phyloP scores from a whole-genome alignment of 495 filamentous ascomycete genomes.

The Lasiosphaeriaceae sp. region DNA sequence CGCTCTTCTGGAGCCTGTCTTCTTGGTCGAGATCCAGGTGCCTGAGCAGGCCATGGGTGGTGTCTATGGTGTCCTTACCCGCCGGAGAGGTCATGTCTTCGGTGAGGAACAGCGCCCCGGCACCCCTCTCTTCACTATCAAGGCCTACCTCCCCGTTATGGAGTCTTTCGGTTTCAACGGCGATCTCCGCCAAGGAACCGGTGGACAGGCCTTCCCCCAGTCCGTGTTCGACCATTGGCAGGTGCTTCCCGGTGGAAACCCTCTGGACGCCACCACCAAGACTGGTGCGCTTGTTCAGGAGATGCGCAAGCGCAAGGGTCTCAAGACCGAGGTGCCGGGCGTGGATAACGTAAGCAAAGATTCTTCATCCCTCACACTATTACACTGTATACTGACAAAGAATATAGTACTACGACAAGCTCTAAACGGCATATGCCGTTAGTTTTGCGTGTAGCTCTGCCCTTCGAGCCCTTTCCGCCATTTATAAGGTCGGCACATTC shows the following conservation, averaged over 20 bases:
- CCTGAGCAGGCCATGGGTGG: constrained; percentile 99
- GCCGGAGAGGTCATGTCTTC: constrained; percentile 98
- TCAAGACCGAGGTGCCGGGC: constrained; percentile 90
- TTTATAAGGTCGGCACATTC: constrained; percentile 7
- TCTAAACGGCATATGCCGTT: constrained; percentile 57
- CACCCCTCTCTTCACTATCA: constrained; percentile 99
- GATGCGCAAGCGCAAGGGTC: constrained; percentile 98
- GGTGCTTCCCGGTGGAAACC: constrained; percentile 87
- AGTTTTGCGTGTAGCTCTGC: constrained; percentile 38
- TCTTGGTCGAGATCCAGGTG: constrained; percentile 98
- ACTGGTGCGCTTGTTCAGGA: constrained; percentile 77
- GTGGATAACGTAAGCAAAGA: constrained; percentile 81
- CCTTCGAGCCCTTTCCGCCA: constrained; percentile 32
- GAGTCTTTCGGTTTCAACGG: constrained; percentile 99
- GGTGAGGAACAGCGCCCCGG: constrained; percentile 95
- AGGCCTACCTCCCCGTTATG: constrained; percentile 98
- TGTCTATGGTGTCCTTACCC: constrained; percentile 99
- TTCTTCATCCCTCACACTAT: background rate
- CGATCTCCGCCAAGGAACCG: constrained; percentile 89
- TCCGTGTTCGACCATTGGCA: constrained; percentile 98
- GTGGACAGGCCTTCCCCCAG: constrained; percentile 98
- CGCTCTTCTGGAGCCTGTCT: constrained; percentile 91
- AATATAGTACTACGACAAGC: constrained; percentile 95
- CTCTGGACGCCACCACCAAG: constrained; percentile 81
- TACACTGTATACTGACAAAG: constrained; percentile 47